A percentile compares a stretch with the other conserved stretches of the same genome.
phyloP scores from a whole-genome alignment of 2,329 filamentous ascomycete genomes.

The Cordyceps militaris region DNA sequence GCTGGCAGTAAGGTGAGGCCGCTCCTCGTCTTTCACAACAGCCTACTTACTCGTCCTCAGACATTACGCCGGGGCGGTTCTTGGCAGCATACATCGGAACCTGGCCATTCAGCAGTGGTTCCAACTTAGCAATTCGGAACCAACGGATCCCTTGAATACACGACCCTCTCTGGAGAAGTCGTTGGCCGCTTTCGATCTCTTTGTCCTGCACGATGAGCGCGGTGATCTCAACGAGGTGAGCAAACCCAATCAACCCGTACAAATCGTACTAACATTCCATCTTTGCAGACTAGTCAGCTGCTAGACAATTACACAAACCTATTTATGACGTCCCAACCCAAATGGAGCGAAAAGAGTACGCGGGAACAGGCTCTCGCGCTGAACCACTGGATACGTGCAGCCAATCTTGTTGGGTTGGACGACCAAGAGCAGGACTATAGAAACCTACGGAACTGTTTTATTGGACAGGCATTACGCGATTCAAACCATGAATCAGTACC shows the following conservation, averaged over 20 bases:
- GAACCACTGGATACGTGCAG: constrained; percentile 59
- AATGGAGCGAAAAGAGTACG: constrained; percentile 50
- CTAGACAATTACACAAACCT: constrained; percentile 56
- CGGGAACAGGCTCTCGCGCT: constrained; percentile 62
- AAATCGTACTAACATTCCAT: not conserved
- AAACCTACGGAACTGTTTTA: constrained; percentile 77
- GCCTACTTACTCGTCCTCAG: constrained; percentile 31
- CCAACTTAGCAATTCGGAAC: constrained; percentile 24
- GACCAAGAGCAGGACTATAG: constrained; percentile 62
- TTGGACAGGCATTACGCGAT: constrained; percentile 72
- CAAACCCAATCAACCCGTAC: constrained; percentile 14
- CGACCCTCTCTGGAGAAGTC: constrained; percentile 57
- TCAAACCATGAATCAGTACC: constrained; percentile 73
- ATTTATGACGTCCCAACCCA: constrained; percentile 46
- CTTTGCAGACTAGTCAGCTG: constrained; percentile 47
- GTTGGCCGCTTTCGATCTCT: constrained; percentile 81
- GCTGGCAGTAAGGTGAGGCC: constrained; percentile 58
- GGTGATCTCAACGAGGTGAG: constrained; percentile 69
- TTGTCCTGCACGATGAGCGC: constrained; percentile 65
- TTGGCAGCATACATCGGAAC: constrained; percentile 74
- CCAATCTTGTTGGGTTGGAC: constrained; percentile 65
- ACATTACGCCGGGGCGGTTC: constrained; percentile 66
- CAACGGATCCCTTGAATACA: constrained; percentile 29
- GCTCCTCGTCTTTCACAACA: constrained; percentile 22
- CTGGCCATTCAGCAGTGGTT: constrained; percentile 74